Conservation (phyloP, 148 eudicot species). For the Camellia lanceoleosa region DNA sequence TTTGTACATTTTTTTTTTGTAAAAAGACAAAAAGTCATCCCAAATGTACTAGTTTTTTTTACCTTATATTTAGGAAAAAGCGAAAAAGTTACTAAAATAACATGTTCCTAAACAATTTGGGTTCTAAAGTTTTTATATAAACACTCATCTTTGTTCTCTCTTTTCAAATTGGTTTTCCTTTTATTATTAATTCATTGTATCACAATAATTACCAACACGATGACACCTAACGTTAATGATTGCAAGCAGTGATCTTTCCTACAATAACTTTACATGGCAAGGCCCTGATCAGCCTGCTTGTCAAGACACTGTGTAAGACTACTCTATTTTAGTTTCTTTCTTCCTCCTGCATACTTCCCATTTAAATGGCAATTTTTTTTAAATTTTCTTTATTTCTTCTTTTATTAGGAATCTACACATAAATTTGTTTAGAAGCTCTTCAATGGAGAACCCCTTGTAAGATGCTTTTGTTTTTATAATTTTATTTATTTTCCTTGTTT, state of each 20-base stretch:
- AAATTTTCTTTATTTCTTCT: not conserved
- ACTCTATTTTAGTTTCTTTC: not conserved
- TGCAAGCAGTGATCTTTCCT: conserved; percentile 70
- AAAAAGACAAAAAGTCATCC: too few species aligned
- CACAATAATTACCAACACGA: not conserved
- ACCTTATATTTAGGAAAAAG: too few species aligned
- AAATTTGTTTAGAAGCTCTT: conserved; percentile 67
- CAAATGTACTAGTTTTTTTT: too few species aligned
- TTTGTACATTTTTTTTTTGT: too few species aligned
- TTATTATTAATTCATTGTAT: not conserved
- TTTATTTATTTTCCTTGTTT: not conserved
- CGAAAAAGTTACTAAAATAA: too few species aligned
- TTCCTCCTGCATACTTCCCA: not conserved
- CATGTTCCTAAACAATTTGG: not conserved
- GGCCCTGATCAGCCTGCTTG: conserved; percentile 56
- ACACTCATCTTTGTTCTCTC: not conserved
- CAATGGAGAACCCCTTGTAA: conserved; percentile 44
- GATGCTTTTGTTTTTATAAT: conserved; percentile 16
- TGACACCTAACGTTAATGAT: conserved; percentile 12
- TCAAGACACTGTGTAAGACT: conserved; percentile 42
- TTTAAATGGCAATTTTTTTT: not conserved
- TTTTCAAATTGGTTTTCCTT: not conserved
- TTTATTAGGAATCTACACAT: conserved; percentile 47
- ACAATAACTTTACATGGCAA: conserved; percentile 72
- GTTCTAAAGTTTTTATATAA: not conserved